Evolutionary conservation across 495 filamentous ascomycete genomes (phyloP), one percentile per base, ranked within the genome.

Genomic region (Annulohypoxylon nitens): DNA sequence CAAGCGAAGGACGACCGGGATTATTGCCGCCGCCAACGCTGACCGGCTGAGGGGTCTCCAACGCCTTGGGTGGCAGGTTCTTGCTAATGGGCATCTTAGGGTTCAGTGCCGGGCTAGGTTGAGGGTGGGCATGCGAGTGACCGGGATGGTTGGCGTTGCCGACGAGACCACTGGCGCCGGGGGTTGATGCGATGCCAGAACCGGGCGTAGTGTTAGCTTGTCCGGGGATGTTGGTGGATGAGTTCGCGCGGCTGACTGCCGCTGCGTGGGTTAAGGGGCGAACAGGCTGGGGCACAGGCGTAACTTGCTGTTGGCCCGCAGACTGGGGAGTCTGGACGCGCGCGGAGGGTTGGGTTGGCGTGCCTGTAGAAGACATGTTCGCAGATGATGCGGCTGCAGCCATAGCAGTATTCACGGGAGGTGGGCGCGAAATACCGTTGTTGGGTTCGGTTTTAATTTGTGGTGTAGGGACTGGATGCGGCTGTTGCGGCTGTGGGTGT

Each of bases 21-120:
- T 88, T 81, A 34, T 88, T 86, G 85, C 94, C 89, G 6, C 82
- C 83, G 16, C 80, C 80, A 4, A 76, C 61, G 18, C 84, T 71
- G 37, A 97, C 93, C 2, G 94, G 89, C 54, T 88, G 86, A 4
- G 93, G 92, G 34, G 88, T 83, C 16, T 89, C 86, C 11, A 91
- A 81, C 8, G 86, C 82, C 57, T 85, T 82, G 45, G 84, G 86
- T 61, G 90, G 91, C 14, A 99, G 86, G 14, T 83, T 89, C 79
- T 94, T 95, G 26, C 92, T 91, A 64, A 99, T 98, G 2, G 89
- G 90, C 84, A 94, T 88, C 63, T 85, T 90, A 77, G 71, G 84
- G 79, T 73, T 87, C 76, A 74, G 76, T 37, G 69, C 87, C 73
- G 71, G 78, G 48, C 80, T 74, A 11, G 83, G 82, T 18, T 85